Conservation (phyloP, 768 basidiomycete genomes). For the Lactifluus piperatus region DNA sequence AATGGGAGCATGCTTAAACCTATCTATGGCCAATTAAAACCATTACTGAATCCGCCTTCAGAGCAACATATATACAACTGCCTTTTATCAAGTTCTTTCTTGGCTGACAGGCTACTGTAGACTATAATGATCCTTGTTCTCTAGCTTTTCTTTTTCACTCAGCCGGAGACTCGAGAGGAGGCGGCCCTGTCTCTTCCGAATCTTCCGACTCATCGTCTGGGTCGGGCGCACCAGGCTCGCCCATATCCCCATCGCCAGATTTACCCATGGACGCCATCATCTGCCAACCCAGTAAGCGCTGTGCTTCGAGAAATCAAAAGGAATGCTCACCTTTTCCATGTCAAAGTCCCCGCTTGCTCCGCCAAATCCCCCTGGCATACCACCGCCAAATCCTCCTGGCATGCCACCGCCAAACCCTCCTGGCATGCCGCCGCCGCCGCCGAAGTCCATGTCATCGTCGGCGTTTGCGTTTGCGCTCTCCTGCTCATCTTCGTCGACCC, state of each 20-base stretch:
- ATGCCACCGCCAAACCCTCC: slow-evolving; percentile 32
- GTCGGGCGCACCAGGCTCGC: slow-evolving; percentile 19
- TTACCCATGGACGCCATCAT: slow-evolving; percentile 35
- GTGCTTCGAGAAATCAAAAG: not conserved
- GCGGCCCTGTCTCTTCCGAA: slow-evolving; percentile 58
- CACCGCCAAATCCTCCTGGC: slow-evolving; percentile 31
- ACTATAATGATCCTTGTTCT: not conserved
- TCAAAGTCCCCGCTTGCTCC: slow-evolving; percentile 53
- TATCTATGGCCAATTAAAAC: not conserved
- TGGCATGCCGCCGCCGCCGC: slow-evolving; percentile 30
- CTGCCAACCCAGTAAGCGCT: slow-evolving; percentile 21
- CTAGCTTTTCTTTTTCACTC: not conserved
- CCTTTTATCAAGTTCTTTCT: not conserved
- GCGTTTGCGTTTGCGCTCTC: slow-evolving; percentile 43
- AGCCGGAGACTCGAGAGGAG: slow-evolving; percentile 55
- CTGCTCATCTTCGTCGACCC: slow-evolving; percentile 98
- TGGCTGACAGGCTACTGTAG: not conserved
- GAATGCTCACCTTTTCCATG: slow-evolving; percentile 38
- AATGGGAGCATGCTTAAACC: not conserved
- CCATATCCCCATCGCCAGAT: slow-evolving; percentile 22
- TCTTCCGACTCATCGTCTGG: slow-evolving; percentile 30
- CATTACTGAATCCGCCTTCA: not conserved
- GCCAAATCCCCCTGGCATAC: slow-evolving; percentile 39
- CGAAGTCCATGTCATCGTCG: slow-evolving; percentile 36
- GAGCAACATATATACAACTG: not conserved